These are phyloP conservation scores for Aspergillus vadensis DNA, from an alignment of 2,329 filamentous ascomycete species.

Conservation along the genomic window DNA sequence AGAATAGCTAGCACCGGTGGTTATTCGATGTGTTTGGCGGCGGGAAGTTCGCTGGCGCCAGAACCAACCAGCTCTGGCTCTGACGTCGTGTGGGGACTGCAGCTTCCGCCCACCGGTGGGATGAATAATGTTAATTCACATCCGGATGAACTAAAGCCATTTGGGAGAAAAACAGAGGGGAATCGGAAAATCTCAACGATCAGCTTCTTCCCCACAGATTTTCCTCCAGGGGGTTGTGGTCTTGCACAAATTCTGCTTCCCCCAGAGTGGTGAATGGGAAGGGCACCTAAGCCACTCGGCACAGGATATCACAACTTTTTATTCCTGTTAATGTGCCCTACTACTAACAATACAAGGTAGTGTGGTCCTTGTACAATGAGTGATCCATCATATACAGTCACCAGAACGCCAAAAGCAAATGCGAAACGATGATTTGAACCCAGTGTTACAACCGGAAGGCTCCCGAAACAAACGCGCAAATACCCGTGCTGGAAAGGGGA, in stretches of 20 bases:
- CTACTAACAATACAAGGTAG: neutral
- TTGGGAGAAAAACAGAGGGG: too few relatives aligned
- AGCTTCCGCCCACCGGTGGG: neutral
- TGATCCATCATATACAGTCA: slow-evolving; percentile 9
- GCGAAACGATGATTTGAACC: slow-evolving; percentile 17
- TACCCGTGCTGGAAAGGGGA: neutral
- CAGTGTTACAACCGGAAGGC: slow-evolving; percentile 9
- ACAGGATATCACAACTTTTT: neutral
- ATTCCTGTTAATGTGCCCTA: slow-evolving; percentile 1
- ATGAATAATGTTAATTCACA: neutral
- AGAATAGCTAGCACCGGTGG: slow-evolving; percentile 3
- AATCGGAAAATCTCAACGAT: neutral
- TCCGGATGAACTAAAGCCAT: neutral
- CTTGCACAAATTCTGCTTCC: neutral
- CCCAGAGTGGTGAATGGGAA: neutral
- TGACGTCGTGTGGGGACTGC: slow-evolving; percentile 33
- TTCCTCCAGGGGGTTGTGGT: neutral
- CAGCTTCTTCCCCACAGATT: neutral
- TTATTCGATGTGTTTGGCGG: slow-evolving; percentile 23
- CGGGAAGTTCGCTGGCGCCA: slow-evolving; percentile 20
- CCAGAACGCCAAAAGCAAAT: slow-evolving; percentile 27
- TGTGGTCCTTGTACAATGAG: slow-evolving; percentile 2
- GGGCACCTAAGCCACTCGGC: neutral
- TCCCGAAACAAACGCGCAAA: slow-evolving; percentile 6
- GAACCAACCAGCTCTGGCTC: slow-evolving; percentile 19